Percentiles rank a stretch among this genome's conserved stretches.
Conservation (phyloP, 176 grass and related monocot species). For the Luzula sylvatica region DNA sequence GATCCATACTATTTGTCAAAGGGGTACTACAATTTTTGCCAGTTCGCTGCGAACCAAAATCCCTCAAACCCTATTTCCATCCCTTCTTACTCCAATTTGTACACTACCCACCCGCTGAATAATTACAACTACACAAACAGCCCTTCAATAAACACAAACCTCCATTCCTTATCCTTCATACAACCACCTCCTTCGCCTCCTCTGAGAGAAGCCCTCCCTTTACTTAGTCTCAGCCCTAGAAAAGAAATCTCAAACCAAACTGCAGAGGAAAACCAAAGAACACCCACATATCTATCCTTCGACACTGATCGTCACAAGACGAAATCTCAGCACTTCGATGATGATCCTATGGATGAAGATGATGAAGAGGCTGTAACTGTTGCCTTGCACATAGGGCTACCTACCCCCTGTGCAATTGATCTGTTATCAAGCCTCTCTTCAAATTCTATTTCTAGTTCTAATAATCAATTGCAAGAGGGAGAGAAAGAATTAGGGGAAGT, state of each 20-base stretch:
- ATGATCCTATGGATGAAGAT: slow-evolving; percentile 53
- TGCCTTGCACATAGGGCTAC: slow-evolving; percentile 73
- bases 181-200: slow-evolving; percentile 43
- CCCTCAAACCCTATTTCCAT: slow-evolving; percentile 17
- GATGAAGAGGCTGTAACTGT: slow-evolving; percentile 48
- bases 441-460: slow-evolving; percentile 9
- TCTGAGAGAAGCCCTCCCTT: slow-evolving; percentile 69
- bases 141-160: slow-evolving; percentile 6
- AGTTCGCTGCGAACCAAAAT: slow-evolving; percentile 23
- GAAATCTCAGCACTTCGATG: slow-evolving; percentile 14
- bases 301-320: neutral
- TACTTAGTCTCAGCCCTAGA: slow-evolving; percentile 59
- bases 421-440: slow-evolving; percentile 48
- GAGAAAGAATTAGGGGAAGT: slow-evolving; percentile 37
- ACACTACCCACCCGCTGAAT: slow-evolving; percentile 20
- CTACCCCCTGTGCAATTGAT: slow-evolving; percentile 37
- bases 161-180: neutral
- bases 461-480: slow-evolving; percentile 13
- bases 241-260: neutral
- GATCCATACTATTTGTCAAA: slow-evolving; percentile 79
- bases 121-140: slow-evolving; percentile 22
- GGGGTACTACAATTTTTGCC: slow-evolving; percentile 48
- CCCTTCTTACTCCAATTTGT: slow-evolving; percentile 20
- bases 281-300: neutral
- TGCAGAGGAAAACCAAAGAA: neutral